phyloP scores from a whole-genome alignment of 192 early-diverging fungal genomes.

The Rhizophagus sp. region DNA sequence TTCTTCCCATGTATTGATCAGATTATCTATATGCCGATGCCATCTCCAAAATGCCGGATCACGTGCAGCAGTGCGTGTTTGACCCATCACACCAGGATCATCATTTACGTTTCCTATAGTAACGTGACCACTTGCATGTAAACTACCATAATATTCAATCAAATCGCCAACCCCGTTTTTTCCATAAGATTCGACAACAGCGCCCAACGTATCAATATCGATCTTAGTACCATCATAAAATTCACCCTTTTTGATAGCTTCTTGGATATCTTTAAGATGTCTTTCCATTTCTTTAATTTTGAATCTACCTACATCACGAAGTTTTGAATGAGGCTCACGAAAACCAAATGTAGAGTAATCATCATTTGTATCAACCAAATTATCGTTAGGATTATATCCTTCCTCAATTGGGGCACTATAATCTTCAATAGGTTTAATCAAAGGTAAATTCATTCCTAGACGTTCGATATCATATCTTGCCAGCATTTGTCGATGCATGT shows the following conservation, averaged over 20 bases:
- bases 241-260: background rate
- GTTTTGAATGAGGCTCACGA: background rate
- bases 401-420: background rate
- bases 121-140: background rate
- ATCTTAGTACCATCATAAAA: background rate
- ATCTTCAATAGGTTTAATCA: background rate
- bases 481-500: conserved; percentile 15
- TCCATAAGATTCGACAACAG: background rate
- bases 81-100: background rate
- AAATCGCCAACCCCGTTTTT: too few relatives aligned
- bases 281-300: background rate
- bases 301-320: background rate
- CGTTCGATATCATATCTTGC: conserved; percentile 6
- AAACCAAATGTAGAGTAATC: background rate
- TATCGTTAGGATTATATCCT: background rate
- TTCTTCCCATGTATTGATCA: background rate
- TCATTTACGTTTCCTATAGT: background rate
- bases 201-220: background rate
- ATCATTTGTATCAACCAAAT: background rate
- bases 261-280: background rate
- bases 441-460: background rate
- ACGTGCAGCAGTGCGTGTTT: background rate
- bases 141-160: background rate
- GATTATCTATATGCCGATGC: conserved; percentile 11
- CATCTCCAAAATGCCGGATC: conserved; percentile 12